Percentiles rank a stretch among this genome's conserved stretches.
These are phyloP conservation scores for Priceomyces fermenticarens DNA, from an alignment of 805 yeast genomes.

Conservation along the genomic window DNA sequence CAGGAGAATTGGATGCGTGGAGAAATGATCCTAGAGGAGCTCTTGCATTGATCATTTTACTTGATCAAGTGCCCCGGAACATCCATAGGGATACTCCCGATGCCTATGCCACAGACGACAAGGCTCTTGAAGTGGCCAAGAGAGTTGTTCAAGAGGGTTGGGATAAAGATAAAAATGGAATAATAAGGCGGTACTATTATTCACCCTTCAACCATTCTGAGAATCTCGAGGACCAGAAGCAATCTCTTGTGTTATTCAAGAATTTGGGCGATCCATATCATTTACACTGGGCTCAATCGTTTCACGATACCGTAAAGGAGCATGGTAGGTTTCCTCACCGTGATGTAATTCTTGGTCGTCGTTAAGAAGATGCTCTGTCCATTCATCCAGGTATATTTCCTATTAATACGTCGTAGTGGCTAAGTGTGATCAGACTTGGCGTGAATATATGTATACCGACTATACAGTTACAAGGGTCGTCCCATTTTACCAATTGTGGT, in stretches of 20 bases:
- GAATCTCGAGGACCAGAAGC: constrained; percentile 2
- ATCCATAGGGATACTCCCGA: constrained; percentile 2
- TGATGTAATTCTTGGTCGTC: constrained; percentile 5
- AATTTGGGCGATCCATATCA: constrained; percentile 5
- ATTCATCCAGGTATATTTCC: too few species aligned
- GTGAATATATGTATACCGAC: too few species aligned
- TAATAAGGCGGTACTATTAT: constrained; percentile 1
- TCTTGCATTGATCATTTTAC: constrained; percentile 4
- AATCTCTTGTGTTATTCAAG: constrained; percentile 3
- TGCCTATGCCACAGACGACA: constrained; percentile 6
- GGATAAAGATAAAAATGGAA: constrained; percentile 6
- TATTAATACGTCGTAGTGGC: too few species aligned
- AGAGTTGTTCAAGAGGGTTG: constrained; percentile 3
- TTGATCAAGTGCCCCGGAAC: constrained; percentile 6
- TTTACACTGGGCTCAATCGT: constrained; percentile 4
- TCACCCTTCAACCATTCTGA: constrained; percentile 6
- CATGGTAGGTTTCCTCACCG: constrained; percentile 5
- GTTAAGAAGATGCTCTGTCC: too few species aligned
- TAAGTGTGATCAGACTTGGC: too few species aligned
- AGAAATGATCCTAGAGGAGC: neutral
- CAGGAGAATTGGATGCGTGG: constrained; percentile 3
- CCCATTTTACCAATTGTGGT: too few species aligned
- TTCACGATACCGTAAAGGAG: constrained; percentile 1
- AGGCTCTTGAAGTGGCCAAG: constrained; percentile 3
- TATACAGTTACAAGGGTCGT: too few species aligned